Evolutionary conservation across 257 asterid genomes (phyloP).

Genomic region (Lavandula angustifolia): DNA sequence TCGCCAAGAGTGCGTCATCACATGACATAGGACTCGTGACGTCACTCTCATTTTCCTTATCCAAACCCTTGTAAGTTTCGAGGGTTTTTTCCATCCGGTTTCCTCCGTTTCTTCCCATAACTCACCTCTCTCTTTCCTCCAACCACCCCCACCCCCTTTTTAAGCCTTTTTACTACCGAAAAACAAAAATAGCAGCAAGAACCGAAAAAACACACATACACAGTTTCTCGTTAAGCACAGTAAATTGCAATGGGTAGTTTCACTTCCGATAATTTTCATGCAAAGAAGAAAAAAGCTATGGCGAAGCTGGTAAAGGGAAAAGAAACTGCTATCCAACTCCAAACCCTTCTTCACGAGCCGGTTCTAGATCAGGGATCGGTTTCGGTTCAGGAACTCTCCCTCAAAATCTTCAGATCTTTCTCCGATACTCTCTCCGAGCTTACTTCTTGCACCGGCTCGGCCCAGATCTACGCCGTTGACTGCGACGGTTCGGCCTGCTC

Average conservation of each 20-base stretch:
- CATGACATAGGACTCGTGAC: not conserved
- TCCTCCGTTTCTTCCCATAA: constrained; percentile 36
- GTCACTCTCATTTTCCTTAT: constrained; percentile 10
- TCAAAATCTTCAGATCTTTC: constrained; percentile 50
- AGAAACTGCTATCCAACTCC: constrained; percentile 44
- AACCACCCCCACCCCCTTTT: constrained; percentile 2
- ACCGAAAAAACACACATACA: no score
- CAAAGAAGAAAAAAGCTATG: constrained; percentile 32
- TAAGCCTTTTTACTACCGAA: not conserved
- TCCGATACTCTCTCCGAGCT: constrained; percentile 39
- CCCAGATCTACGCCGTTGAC: constrained; percentile 46
- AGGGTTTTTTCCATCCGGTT: constrained; percentile 28
- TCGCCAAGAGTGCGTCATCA: not conserved
- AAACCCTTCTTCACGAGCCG: constrained; percentile 37
- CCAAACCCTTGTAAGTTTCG: constrained; percentile 19
- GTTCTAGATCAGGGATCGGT: constrained; percentile 16
- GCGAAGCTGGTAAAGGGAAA: constrained; percentile 46
- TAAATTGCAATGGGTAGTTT: constrained; percentile 26
- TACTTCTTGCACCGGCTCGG: constrained; percentile 17
- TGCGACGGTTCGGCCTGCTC: constrained; percentile 33
- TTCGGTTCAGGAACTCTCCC: constrained; percentile 32
- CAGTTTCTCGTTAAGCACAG: no score
- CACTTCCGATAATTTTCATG: constrained; percentile 24
- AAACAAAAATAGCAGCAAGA: no score
- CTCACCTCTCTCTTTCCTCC: constrained; percentile 42